Evolutionary conservation across 2,329 filamentous ascomycete species (phyloP).

Genomic region (Verticillium isaacii): DNA sequence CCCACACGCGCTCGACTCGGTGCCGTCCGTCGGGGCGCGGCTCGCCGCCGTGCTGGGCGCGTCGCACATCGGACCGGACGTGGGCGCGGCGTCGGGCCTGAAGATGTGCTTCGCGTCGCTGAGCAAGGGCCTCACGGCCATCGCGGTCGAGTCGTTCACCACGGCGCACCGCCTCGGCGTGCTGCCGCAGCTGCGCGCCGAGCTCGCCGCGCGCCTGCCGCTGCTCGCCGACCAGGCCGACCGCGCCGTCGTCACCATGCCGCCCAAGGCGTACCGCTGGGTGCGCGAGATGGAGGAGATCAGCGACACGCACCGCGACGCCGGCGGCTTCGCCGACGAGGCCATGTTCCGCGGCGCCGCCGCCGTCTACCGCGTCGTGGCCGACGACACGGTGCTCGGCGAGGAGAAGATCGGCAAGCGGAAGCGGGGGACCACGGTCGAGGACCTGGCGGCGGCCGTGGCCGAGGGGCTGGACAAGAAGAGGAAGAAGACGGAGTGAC

Average conservation of each 20-base stretch:
- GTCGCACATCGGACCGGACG: constrained; percentile 39
- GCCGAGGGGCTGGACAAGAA: constrained; percentile 42
- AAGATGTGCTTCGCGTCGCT: constrained; percentile 64
- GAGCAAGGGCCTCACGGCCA: constrained; percentile 61
- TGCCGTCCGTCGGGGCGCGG: constrained; percentile 32
- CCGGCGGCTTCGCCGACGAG: constrained; percentile 55
- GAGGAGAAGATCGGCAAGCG: constrained; percentile 53
- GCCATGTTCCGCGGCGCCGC: constrained; percentile 55
- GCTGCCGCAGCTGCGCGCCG: constrained; percentile 49
- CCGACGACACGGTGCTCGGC: constrained; percentile 56
- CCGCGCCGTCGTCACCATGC: constrained; percentile 52
- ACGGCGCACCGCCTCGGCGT: constrained; percentile 63
- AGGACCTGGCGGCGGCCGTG: constrained; percentile 50
- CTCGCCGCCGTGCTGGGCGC: constrained; percentile 41
- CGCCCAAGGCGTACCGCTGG: constrained; percentile 75
- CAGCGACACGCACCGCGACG: constrained; percentile 56
- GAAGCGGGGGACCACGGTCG: constrained; percentile 48
- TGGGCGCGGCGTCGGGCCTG: constrained; percentile 54
- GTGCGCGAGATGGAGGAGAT: constrained; percentile 76
- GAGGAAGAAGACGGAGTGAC: constrained; percentile 29
- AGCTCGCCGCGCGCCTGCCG: constrained; percentile 49
- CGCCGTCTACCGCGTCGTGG: constrained; percentile 55
- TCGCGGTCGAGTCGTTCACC: constrained; percentile 67
- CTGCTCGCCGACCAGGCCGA: constrained; percentile 39
- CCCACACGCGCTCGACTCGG: constrained; percentile 31